Conservation (phyloP, 768 basidiomycete species). For the Calocera viscosa region DNA sequence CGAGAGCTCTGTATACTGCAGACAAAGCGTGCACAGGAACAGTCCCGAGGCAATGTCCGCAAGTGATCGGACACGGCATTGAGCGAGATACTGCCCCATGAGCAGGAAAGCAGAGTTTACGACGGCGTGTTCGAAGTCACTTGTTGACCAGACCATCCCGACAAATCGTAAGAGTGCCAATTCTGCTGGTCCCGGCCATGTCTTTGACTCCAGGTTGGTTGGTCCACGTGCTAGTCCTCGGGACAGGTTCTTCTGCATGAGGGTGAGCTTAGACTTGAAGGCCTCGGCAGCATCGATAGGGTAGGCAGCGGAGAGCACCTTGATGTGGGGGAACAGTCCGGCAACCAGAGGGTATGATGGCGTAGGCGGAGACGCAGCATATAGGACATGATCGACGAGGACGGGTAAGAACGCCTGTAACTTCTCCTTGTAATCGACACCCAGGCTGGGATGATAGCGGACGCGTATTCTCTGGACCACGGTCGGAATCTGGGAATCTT, state of each 20-base stretch:
- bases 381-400: conserved; percentile 78
- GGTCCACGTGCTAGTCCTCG: conserved; percentile 66
- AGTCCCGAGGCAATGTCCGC: conserved; percentile 71
- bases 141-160: conserved; percentile 81
- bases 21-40: conserved; percentile 64
- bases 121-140: conserved; percentile 85
- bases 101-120: conserved; percentile 74
- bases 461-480: conserved; percentile 85
- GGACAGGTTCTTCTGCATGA: conserved; percentile 91
- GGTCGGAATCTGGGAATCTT: conserved; percentile 58
- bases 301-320: conserved; percentile 64
- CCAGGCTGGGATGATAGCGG: conserved; percentile 85
- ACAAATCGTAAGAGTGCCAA: conserved; percentile 67
- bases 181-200: conserved; percentile 81
- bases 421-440: conserved; percentile 80
- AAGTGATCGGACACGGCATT: conserved; percentile 64
- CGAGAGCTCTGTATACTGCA: conserved; percentile 73
- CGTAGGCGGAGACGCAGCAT: conserved; percentile 50
- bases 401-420: conserved; percentile 67
- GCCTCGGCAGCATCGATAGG: conserved; percentile 65
- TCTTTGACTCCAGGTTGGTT: conserved; percentile 48
- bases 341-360: conserved; percentile 51
- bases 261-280: conserved; percentile 65
- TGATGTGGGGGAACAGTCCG: conserved; percentile 62
- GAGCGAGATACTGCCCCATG: conserved; percentile 80